A percentile compares a stretch with the other conserved stretches of the same genome.
Evolutionary conservation across 2,329 filamentous ascomycete genomes (phyloP).

Genomic region (Fusarium sp.): DNA sequence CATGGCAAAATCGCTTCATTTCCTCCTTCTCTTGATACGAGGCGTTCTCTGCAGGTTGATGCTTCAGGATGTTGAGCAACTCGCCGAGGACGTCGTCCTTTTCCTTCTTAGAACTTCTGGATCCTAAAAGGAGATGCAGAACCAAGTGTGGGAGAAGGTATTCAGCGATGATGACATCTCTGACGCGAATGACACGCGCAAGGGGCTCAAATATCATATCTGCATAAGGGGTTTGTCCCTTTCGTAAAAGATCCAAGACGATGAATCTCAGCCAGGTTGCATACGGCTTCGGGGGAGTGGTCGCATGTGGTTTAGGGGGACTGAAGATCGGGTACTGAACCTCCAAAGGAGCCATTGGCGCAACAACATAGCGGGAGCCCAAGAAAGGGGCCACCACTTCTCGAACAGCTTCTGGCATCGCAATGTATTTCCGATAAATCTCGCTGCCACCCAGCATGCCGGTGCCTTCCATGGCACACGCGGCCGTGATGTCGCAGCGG

Average conservation of each 20-base stretch:
- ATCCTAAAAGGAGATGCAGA: constrained; percentile 83
- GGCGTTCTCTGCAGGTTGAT: constrained; percentile 63
- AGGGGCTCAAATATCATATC: constrained; percentile 84
- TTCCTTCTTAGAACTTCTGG: constrained; percentile 69
- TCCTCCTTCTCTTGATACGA: constrained; percentile 76
- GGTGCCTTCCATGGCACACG: constrained; percentile 57
- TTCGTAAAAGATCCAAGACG: constrained; percentile 84
- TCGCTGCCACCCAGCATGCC: constrained; percentile 62
- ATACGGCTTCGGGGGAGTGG: constrained; percentile 70
- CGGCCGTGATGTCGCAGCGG: constrained; percentile 77
- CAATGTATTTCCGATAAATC: constrained; percentile 79
- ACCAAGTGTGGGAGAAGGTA: constrained; percentile 91
- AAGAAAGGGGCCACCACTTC: constrained; percentile 91
- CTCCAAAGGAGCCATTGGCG: constrained; percentile 66
- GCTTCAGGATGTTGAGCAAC: constrained; percentile 78
- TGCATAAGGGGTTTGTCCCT: constrained; percentile 79
- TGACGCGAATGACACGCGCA: constrained; percentile 83
- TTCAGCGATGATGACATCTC: constrained; percentile 86
- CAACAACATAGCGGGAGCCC: constrained; percentile 83
- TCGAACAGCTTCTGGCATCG: constrained; percentile 80
- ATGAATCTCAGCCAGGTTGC: constrained; percentile 84
- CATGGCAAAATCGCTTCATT: constrained; percentile 88
- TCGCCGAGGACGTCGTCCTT: constrained; percentile 77
- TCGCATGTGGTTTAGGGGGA: constrained; percentile 74
- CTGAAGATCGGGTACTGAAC: constrained; percentile 84